Evolutionary conservation across 192 early-diverging fungal species (phyloP), one percentile per base, ranked within the genome.

Genomic region (Coemansia aciculifera): DNA sequence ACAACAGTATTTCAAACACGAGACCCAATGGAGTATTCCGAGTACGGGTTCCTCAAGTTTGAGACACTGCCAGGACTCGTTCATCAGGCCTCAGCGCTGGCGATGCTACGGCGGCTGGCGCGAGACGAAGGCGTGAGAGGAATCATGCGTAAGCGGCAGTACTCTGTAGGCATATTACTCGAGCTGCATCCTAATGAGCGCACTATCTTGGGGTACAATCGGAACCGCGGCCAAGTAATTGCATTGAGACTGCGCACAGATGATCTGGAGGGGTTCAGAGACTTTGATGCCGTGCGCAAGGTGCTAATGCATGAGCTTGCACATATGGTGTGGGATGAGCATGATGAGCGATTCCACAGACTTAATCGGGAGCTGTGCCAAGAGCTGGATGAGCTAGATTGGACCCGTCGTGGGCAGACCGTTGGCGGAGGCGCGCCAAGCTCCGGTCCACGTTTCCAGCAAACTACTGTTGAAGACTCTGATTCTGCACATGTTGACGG

Each of bases 241-340:
- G 80, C 80, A 29, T 61, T 78, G 63, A 46, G 75, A 17, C 63
- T 83, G 64, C 75, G 75, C 39, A 72, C 75, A 3, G 75, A 77
- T 42, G 69, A 71, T 36, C 54, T 83, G 42, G 75, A 72, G 3
- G 75, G 75, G 9, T 83, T 83, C 65, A 51, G 81, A 19, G 72
- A 65, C 62, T 83, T 75, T 38, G 17, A 32, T 24, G 52, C 13
- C 2, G 56, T 83, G 10, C 75, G 75, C 54, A 49, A 59, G 31
- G 81, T 83, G 51, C 64, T 83, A 51, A 78, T 77, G 75, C 81
- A 83, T 36, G 81, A 83, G 76, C 73, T 83, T 40, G 81, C 81
- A 13, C 81, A 83, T 61, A 83, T 83, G 73, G 73, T 83, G 36
- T 78, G 76, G 75, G 75, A 83, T 31, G 73, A 57, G n/a, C 81